A percentile compares a stretch with the other conserved stretches of the same genome.
These are phyloP conservation scores for Saraca asoca DNA, from an alignment of 331 rosid genomes.

Conservation along the genomic window DNA sequence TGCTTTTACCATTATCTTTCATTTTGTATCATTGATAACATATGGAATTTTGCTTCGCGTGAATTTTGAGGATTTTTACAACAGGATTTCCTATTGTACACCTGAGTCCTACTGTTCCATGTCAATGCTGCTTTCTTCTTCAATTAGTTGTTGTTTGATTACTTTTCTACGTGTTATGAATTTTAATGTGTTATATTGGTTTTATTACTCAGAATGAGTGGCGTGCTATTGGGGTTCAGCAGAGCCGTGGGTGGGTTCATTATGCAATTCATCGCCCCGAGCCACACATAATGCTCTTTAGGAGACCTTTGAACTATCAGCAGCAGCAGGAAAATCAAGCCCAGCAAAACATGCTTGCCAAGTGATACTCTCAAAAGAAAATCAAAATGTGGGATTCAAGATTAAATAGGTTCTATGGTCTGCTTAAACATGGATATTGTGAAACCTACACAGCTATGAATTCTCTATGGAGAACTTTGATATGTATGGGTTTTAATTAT, in stretches of 20 bases:
- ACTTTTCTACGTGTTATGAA: background rate
- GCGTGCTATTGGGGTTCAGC: constrained; percentile 97
- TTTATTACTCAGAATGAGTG: constrained; percentile 63
- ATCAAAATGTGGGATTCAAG: constrained; percentile 16
- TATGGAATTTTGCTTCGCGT: background rate
- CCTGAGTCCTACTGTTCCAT: background rate
- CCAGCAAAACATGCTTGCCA: constrained; percentile 59
- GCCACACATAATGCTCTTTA: constrained; percentile 96
- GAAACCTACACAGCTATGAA: background rate
- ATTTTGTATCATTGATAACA: background rate
- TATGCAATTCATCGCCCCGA: constrained; percentile 94
- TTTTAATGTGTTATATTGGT: background rate
- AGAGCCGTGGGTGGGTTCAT: constrained; percentile 99
- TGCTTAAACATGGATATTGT: constrained; percentile 19
- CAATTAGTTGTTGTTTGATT: background rate
- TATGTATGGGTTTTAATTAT: background rate
- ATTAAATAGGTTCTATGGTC: constrained; percentile 20
- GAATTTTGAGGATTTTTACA: background rate
- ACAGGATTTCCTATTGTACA: background rate
- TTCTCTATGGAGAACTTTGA: constrained; percentile 42
- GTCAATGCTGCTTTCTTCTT: background rate
- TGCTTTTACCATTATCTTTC: background rate
- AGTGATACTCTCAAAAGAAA: constrained; percentile 36
- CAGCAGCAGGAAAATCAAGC: constrained; percentile 85
- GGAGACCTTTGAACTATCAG: constrained; percentile 91